phyloP scores from a whole-genome alignment of 352 stramenopile species.

The Phytophthora idaei region DNA sequence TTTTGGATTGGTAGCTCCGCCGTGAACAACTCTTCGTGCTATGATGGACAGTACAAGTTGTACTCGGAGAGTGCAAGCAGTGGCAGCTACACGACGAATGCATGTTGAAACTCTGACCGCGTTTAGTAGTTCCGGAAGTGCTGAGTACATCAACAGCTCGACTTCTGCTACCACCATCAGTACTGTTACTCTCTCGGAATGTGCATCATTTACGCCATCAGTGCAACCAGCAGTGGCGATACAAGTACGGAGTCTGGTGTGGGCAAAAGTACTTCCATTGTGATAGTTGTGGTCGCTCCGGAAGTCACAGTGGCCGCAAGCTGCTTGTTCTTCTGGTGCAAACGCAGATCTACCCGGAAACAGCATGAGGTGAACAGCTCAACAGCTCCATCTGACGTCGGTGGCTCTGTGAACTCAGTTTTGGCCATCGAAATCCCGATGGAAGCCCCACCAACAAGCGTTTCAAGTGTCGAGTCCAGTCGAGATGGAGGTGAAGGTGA shows the following conservation, averaged over 20 bases:
- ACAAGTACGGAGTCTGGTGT: neutral
- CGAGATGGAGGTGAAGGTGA: neutral
- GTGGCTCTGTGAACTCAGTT: slow-evolving; percentile 1
- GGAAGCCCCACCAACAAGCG: neutral
- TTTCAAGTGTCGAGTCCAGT: neutral
- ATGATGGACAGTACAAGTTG: slow-evolving; percentile 1
- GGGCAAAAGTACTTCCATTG: slow-evolving; percentile 1
- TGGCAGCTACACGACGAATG: neutral
- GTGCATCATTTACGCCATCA: no score
- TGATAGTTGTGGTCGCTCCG: neutral
- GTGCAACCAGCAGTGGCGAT: neutral
- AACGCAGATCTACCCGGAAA: neutral
- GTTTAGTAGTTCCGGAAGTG: neutral
- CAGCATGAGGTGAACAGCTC: neutral
- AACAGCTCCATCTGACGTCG: slow-evolving; percentile 1
- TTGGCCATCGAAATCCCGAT: slow-evolving; percentile 8
- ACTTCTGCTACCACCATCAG: neutral
- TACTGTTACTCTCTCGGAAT: neutral
- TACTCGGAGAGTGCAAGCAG: neutral
- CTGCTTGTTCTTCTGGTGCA: slow-evolving; percentile 7
- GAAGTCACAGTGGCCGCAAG: neutral
- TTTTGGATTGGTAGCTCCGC: neutral
- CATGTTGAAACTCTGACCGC: neutral
- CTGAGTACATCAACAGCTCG: neutral
- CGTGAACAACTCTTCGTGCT: neutral